Evolutionary conservation across 768 basidiomycete species (phyloP).

Genomic region (Tricholoma bakamatsutake): DNA sequence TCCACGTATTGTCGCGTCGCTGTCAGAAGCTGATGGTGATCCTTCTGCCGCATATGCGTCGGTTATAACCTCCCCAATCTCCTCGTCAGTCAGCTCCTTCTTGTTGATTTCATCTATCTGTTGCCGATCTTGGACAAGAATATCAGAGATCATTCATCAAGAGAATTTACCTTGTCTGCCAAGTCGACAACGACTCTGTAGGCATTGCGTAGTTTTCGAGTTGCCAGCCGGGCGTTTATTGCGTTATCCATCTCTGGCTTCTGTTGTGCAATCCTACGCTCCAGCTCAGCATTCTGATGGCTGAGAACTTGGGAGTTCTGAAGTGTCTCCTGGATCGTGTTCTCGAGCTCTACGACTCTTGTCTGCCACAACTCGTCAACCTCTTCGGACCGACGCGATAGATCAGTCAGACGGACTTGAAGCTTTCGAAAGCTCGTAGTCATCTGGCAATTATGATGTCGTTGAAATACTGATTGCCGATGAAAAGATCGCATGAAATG

Average conservation of each 20-base stretch:
- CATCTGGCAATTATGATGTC: not conserved
- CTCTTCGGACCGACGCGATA: constrained; percentile 7
- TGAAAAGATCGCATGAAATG: not conserved
- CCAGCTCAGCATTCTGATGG: constrained; percentile 28
- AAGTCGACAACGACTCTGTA: constrained; percentile 37
- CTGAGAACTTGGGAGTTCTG: constrained; percentile 23
- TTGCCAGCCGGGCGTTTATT: constrained; percentile 27
- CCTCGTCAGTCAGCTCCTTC: constrained; percentile 9
- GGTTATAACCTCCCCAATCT: constrained; percentile 19
- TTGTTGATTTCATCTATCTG: not conserved
- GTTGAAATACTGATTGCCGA: not conserved
- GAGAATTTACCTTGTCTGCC: constrained; percentile 26
- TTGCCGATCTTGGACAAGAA: constrained; percentile 4
- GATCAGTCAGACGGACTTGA: constrained; percentile 11
- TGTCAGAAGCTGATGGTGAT: constrained; percentile 7
- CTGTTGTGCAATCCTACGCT: constrained; percentile 18
- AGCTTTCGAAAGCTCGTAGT: constrained; percentile 4
- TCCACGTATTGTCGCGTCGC: constrained; percentile 19
- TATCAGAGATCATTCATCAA: not conserved
- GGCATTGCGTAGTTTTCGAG: constrained; percentile 29
- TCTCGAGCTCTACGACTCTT: constrained; percentile 35
- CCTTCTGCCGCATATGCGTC: constrained; percentile 13
- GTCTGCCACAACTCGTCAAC: constrained; percentile 12
- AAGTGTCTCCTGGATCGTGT: constrained; percentile 17
- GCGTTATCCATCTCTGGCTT: constrained; percentile 26